A percentile compares a stretch with the other conserved stretches of the same genome.
These are phyloP conservation scores for Nakazawaea populi DNA, from an alignment of 805 yeast species.

Conservation along the genomic window DNA sequence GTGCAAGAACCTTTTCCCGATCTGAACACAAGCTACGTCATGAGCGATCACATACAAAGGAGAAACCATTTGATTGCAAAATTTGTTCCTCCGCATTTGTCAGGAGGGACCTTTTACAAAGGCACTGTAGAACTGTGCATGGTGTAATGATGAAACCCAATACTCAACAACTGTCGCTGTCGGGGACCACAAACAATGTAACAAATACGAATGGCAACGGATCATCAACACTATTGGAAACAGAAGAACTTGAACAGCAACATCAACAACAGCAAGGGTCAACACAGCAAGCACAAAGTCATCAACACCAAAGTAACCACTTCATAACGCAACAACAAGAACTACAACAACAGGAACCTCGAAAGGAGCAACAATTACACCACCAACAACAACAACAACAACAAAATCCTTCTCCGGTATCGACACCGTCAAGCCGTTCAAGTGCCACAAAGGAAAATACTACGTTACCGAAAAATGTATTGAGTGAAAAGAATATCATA, in stretches of 20 bases:
- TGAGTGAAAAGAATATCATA: conserved; percentile 25
- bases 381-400: too few species aligned
- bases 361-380: background rate
- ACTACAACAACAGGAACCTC: background rate
- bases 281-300: background rate
- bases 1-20: conserved; percentile 76
- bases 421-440: background rate
- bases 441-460: background rate
- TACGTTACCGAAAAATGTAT: background rate
- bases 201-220: background rate
- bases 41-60: conserved; percentile 75
- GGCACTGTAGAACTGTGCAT: conserved; percentile 79
- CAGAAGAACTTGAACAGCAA: background rate
- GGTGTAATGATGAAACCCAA: conserved; percentile 24
- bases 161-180: conserved; percentile 10
- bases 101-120: conserved; percentile 66
- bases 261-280: background rate
- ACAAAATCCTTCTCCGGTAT: background rate
- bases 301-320: background rate
- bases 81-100: conserved; percentile 71
- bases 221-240: background rate
- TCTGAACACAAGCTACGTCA: conserved; percentile 76
- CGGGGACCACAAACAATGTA: background rate
- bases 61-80: conserved; percentile 71
- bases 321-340: conserved; percentile 10